These are phyloP conservation scores for Lepiota brunneoincarnata DNA, from an alignment of 768 basidiomycete species.

Conservation along the genomic window DNA sequence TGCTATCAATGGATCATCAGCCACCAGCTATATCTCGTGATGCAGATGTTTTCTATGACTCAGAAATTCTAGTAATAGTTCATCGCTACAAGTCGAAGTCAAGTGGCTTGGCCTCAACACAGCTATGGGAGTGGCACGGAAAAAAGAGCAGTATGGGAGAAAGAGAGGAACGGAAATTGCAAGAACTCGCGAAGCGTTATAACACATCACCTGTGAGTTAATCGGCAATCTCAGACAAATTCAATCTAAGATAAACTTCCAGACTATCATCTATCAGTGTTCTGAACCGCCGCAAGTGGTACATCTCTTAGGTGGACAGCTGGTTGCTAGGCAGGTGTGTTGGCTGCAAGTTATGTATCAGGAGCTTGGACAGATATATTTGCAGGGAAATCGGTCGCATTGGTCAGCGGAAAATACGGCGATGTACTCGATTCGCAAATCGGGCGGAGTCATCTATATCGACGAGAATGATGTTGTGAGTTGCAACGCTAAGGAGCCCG, in stretches of 20 bases:
- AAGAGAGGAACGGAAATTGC: slow-evolving; percentile 61
- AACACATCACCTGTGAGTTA: slow-evolving; percentile 57
- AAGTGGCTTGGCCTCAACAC: slow-evolving; percentile 65
- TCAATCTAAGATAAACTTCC: background rate
- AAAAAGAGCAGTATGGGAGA: slow-evolving; percentile 50
- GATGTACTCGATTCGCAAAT: slow-evolving; percentile 70
- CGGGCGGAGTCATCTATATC: slow-evolving; percentile 49
- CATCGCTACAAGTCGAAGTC: slow-evolving; percentile 64
- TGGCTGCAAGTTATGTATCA: background rate
- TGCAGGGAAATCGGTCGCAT: slow-evolving; percentile 64
- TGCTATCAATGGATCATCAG: slow-evolving; percentile 49
- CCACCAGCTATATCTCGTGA: slow-evolving; percentile 43
- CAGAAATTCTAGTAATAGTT: slow-evolving; percentile 66
- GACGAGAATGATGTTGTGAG: slow-evolving; percentile 74
- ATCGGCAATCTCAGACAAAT: background rate
- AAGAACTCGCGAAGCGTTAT: slow-evolving; percentile 73
- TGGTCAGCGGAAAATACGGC: slow-evolving; percentile 81
- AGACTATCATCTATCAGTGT: slow-evolving; percentile 53
- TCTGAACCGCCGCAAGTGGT: slow-evolving; percentile 66
- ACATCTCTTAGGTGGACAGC: slow-evolving; percentile 58
- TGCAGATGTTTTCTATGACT: slow-evolving; percentile 65
- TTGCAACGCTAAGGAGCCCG: background rate
- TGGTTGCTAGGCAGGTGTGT: slow-evolving; percentile 74
- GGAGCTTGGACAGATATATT: background rate
- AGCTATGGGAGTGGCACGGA: slow-evolving; percentile 79